Conservation (phyloP, 352 stramenopile species). For the Globisporangium viniferum region DNA sequence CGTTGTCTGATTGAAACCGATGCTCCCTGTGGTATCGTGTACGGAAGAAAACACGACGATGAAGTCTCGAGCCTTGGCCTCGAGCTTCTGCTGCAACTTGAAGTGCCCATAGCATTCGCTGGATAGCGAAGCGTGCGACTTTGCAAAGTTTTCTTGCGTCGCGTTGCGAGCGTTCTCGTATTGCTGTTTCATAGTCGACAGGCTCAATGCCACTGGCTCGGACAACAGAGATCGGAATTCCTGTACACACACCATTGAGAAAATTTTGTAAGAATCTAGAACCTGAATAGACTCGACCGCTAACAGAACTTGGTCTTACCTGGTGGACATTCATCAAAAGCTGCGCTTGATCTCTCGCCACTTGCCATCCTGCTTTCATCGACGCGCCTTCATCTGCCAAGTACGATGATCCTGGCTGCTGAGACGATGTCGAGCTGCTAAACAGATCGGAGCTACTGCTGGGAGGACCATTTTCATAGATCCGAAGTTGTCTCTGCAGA, state of each 20-base stretch:
- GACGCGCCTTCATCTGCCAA: slow-evolving; percentile 44
- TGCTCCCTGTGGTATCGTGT: slow-evolving; percentile 21
- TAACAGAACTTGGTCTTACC: slow-evolving; percentile 20
- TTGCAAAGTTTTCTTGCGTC: slow-evolving; percentile 69
- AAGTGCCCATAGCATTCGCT: slow-evolving; percentile 39
- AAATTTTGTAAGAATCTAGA: not conserved
- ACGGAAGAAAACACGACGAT: slow-evolving; percentile 25
- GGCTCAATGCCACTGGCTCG: slow-evolving; percentile 66
- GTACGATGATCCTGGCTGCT: slow-evolving; percentile 13
- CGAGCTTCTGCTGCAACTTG: slow-evolving; percentile 66
- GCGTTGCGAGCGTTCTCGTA: slow-evolving; percentile 55
- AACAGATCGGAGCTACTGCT: slow-evolving; percentile 37
- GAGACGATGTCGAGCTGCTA: slow-evolving; percentile 24
- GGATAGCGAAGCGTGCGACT: slow-evolving; percentile 41
- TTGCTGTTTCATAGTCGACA: slow-evolving; percentile 77
- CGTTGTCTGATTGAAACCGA: slow-evolving; percentile 18
- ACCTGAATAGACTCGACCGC: not conserved
- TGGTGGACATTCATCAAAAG: slow-evolving; percentile 59
- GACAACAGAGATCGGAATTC: slow-evolving; percentile 77
- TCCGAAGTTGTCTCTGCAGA: slow-evolving; percentile 52
- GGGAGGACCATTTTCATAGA: slow-evolving; percentile 34
- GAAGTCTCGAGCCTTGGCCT: slow-evolving; percentile 48
- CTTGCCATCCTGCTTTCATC: slow-evolving; percentile 56
- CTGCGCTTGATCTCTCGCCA: slow-evolving; percentile 57
- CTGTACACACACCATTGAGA: slow-evolving; percentile 17